Percentiles rank a stretch among this genome's conserved stretches.
phyloP scores from a whole-genome alignment of 2,329 filamentous ascomycete genomes.

The Nemania diffusa region DNA sequence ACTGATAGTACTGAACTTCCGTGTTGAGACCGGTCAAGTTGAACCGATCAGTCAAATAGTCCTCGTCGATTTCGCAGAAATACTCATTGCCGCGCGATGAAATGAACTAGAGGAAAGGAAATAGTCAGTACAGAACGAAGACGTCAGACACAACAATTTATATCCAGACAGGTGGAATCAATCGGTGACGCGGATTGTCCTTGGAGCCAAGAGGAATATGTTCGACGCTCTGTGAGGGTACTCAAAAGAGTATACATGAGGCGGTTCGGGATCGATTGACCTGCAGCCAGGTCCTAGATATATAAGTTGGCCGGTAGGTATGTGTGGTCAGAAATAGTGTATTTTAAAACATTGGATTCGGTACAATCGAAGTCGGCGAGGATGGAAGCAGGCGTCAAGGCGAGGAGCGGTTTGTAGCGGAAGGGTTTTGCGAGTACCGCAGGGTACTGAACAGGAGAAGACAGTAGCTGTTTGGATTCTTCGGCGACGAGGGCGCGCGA shows the following conservation, averaged over 20 bases:
- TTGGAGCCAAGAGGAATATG: not conserved
- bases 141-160: not conserved
- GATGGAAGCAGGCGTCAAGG: not conserved
- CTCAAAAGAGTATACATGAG: not conserved
- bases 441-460: not conserved
- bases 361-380: not conserved
- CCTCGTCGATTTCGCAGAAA: constrained; percentile 99
- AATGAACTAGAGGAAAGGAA: constrained; percentile 77
- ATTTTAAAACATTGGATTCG: not conserved
- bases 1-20: constrained; percentile 98
- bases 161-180: not conserved
- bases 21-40: constrained; percentile 97
- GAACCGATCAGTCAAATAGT: constrained; percentile 97
- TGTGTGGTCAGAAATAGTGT: not conserved
- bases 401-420: not conserved
- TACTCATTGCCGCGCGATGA: constrained; percentile 98
- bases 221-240: not conserved
- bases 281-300: not conserved
- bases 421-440: too few species aligned
- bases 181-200: not conserved
- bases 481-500: not conserved
- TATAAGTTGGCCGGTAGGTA: not conserved
- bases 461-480: not conserved
- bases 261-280: not conserved
- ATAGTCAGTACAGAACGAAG: constrained; percentile 38